Percentiles rank a stretch among this genome's conserved stretches.
phyloP scores from a whole-genome alignment of 805 yeast genomes.

The Schwanniomyces occidentalis region DNA sequence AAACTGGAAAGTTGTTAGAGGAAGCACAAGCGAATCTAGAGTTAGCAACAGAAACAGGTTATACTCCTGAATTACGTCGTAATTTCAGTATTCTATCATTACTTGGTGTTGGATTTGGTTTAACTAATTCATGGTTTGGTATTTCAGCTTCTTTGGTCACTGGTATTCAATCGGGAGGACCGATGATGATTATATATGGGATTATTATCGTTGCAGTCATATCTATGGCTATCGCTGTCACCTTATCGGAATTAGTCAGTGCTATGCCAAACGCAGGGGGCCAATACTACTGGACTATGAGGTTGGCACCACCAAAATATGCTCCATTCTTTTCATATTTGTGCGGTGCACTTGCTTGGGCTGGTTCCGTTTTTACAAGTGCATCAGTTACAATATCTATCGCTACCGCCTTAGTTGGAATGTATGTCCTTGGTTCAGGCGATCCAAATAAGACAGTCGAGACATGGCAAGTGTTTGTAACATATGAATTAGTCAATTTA shows the following conservation, averaged over 20 bases:
- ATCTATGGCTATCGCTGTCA: conserved; percentile 39
- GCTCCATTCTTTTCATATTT: too few relatives aligned
- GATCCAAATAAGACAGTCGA: conserved; percentile 34
- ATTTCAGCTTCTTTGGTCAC: conserved; percentile 41
- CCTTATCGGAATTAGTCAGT: conserved; percentile 39
- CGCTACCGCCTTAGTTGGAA: conserved; percentile 37
- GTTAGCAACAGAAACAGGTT: neutral
- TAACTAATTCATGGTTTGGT: conserved; percentile 46
- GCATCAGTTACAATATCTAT: conserved; percentile 41
- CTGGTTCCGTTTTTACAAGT: conserved; percentile 42
- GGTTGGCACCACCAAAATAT: conserved; percentile 38
- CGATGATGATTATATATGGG: conserved; percentile 41
- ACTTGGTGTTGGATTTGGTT: conserved; percentile 44
- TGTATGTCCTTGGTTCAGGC: conserved; percentile 30
- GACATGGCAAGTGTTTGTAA: conserved; percentile 39
- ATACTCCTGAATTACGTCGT: conserved; percentile 1
- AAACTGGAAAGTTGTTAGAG: neutral
- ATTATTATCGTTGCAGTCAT: conserved; percentile 39
- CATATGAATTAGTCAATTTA: conserved; percentile 36
- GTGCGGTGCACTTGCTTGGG: conserved; percentile 44
- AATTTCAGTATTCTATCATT: conserved; percentile 41
- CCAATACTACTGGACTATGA: conserved; percentile 45
- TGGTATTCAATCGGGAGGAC: conserved; percentile 44
- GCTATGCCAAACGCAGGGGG: conserved; percentile 46
- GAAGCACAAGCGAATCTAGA: conserved; percentile 1